A percentile compares a stretch with the other conserved stretches of the same genome.
Evolutionary conservation across 805 yeast species (phyloP).

Genomic region (Ogataea populi-albae): DNA sequence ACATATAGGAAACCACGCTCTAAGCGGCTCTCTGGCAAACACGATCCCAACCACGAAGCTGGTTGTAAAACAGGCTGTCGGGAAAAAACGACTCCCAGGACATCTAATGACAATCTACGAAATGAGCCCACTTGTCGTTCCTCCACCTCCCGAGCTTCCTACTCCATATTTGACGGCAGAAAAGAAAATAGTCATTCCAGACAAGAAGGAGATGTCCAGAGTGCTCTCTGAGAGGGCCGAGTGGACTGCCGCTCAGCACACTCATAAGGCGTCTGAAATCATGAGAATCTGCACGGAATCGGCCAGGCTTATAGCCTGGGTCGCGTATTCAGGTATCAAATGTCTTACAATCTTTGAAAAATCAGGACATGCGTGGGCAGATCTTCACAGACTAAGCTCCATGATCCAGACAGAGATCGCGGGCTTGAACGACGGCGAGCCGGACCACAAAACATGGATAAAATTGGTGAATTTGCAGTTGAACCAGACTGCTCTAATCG

Average conservation of each 20-base stretch:
- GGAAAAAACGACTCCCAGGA: constrained; percentile 27
- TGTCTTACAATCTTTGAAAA: constrained; percentile 27
- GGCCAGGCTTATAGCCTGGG: constrained; percentile 33
- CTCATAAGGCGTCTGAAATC: constrained; percentile 42
- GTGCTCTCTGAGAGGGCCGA: constrained; percentile 36
- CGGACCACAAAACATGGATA: constrained; percentile 19
- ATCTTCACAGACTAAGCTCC: constrained; percentile 21
- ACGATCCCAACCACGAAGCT: constrained; percentile 21
- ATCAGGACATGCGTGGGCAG: constrained; percentile 31
- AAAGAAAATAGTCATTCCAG: constrained; percentile 38
- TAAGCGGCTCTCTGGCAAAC: constrained; percentile 20
- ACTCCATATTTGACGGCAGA: constrained; percentile 42
- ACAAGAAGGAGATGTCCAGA: constrained; percentile 32
- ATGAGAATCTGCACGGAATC: constrained; percentile 37
- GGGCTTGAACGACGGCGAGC: constrained; percentile 15
- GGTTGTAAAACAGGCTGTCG: constrained; percentile 15
- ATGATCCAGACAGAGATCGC: constrained; percentile 27
- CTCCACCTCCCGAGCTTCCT: constrained; percentile 43
- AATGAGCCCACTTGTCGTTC: constrained; percentile 27
- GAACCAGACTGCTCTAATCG: constrained; percentile 15
- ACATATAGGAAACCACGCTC: constrained; percentile 16
- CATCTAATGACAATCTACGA: constrained; percentile 35
- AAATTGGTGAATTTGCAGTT: constrained; percentile 22
- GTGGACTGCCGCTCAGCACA: constrained; percentile 37
- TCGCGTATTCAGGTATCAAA: constrained; percentile 24